Conservation (phyloP, 306 rosid genomes). For the Hippophae tibetana region DNA sequence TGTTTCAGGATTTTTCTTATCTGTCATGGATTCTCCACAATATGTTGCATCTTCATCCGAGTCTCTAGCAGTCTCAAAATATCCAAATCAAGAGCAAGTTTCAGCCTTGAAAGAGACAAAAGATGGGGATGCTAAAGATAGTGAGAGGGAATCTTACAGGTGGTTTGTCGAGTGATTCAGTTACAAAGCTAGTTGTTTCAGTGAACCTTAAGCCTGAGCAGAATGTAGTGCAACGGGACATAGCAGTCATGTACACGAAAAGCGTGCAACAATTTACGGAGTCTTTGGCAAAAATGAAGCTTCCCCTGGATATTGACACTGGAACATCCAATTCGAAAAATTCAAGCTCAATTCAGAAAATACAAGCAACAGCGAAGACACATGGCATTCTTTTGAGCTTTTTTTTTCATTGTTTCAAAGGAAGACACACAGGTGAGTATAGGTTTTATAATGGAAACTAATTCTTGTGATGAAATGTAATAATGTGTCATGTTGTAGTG, state of each 20-base stretch:
- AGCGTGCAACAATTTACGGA: conserved; percentile 97
- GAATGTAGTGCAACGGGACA: conserved; percentile 78
- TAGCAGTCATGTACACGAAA: conserved; percentile 93
- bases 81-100: conserved; percentile 31
- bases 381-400: conserved; percentile 78
- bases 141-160: conserved; percentile 45
- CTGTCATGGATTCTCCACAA: conserved; percentile 82
- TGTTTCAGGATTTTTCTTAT: conserved; percentile 26
- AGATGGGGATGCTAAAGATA: conserved; percentile 36
- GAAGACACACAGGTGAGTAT: conserved; percentile 39
- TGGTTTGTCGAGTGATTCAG: conserved; percentile 30
- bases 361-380: conserved; percentile 42
- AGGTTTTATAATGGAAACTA: conserved; percentile 39
- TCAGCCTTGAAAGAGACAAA: conserved; percentile 27
- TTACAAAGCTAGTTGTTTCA: conserved; percentile 36
- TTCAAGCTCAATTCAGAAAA: conserved; percentile 66
- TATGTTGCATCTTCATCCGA: conserved; percentile 67
- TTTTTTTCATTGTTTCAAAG: conserved; percentile 26
- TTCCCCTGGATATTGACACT: conserved; percentile 53
- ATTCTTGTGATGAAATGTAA: conserved; percentile 36
- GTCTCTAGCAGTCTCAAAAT: conserved; percentile 27
- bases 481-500: conserved; percentile 39
- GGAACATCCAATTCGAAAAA: conserved; percentile 61
- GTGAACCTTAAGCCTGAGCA: conserved; percentile 65
- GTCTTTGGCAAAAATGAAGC: conserved; percentile 93